Evolutionary conservation across 345 rosid genomes (phyloP), one percentile per base, ranked within the genome.

Genomic region (Reutealis trisperma): DNA sequence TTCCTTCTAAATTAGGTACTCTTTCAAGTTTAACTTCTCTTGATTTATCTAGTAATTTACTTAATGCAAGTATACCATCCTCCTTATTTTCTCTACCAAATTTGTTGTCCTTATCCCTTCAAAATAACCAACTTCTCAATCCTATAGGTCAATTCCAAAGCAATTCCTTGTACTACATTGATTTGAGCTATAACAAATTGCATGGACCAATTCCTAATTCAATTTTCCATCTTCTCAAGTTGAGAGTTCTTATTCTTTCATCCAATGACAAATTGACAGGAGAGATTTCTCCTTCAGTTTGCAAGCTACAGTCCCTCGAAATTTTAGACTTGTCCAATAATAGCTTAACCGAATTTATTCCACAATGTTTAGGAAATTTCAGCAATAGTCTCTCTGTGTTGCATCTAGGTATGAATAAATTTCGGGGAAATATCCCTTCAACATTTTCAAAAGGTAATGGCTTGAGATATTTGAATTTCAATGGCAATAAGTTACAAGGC

Each of bases 131-230:
- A 10, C 11, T 14, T 22, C 2, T 2, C 18, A 1, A 18, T 9
- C 22, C 2, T 37, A 30, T 4, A 34, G 5, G 11, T 15, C 37
- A 22, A n/a, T 2, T 34, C n/a, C 22, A 18, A 4, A 15, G 14
- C 10, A 8, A 10, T 34, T 10, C 16, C 9, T 16, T 18, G 3
- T 0, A 0, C 5, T 1, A 0, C 0, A 1, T 87, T 11, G 1
- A 65, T 18, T 14, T 83, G 19, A 5, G 25, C 6, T 22, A 32
- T 15, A 87, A 83, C 47, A 52, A 1, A 19, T 34, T 81, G 32
- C 9, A 45, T 0, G 84, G 82, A 34, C 64, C 70, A 21, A 62
- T 85, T 18, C 83, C 84, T 25, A 22, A 21, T 9, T 78, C 74
- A 47, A 44, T 80, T 2, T 34, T 42, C 42, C 37, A 79, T 41